A percentile compares a stretch with the other conserved stretches of the same genome.
These are phyloP conservation scores for Botrytis elliptica DNA, from an alignment of 2,329 filamentous ascomycete genomes.

Conservation along the genomic window DNA sequence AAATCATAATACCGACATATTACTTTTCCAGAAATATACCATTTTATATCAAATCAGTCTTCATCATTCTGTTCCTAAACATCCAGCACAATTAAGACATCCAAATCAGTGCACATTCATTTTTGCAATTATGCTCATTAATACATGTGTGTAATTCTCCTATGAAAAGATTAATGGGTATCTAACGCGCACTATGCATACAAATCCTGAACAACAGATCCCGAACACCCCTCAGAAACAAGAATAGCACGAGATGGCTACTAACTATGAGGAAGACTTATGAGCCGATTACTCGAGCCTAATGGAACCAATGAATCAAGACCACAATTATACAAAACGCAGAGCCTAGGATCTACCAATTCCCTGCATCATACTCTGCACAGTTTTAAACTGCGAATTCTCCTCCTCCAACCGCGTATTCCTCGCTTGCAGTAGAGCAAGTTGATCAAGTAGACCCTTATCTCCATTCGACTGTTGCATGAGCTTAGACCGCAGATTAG, in stretches of 20 bases:
- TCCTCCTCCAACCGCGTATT: neutral
- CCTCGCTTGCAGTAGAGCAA: neutral
- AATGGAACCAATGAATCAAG: fast-evolving
- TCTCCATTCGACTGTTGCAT: neutral
- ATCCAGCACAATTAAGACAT: neutral
- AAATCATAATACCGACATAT: neutral
- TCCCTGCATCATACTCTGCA: neutral
- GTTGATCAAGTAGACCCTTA: neutral
- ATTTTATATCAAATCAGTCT: neutral
- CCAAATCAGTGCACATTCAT: fast-evolving
- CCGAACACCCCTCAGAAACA: neutral
- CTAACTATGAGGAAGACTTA: neutral
- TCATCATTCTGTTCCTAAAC: neutral
- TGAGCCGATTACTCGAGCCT: fast-evolving
- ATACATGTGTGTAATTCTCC: neutral
- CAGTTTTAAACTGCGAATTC: neutral
- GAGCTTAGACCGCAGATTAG: neutral
- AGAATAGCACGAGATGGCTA: neutral
- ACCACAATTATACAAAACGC: neutral
- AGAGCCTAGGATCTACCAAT: neutral
- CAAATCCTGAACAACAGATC: neutral
- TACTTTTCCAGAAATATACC: neutral
- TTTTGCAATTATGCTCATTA: neutral
- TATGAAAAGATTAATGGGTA: neutral
- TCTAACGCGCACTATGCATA: neutral